Conservation (phyloP, 192 early-diverging fungal species). For the Diversispora eburnea region DNA sequence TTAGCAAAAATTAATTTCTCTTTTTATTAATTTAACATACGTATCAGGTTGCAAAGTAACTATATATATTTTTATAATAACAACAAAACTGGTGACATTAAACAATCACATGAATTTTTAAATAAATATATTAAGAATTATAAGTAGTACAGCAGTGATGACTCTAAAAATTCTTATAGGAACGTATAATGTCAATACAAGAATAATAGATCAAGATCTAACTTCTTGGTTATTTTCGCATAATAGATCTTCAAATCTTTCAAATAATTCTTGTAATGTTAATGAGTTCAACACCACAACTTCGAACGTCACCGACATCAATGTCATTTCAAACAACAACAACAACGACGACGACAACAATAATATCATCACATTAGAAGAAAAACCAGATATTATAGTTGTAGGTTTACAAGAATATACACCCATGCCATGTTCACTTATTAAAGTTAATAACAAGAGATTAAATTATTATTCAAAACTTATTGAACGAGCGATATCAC, state of each 20-base stretch:
- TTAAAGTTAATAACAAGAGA: conserved; percentile 10
- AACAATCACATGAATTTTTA: too few relatives aligned
- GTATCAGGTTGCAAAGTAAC: too few relatives aligned
- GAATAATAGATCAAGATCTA: conserved; percentile 36
- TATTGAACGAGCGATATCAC: conserved; percentile 33
- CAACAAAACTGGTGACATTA: too few relatives aligned
- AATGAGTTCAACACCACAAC: too few relatives aligned
- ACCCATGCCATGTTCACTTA: conserved; percentile 36
- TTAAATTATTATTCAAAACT: conserved; percentile 31
- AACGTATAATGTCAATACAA: conserved; percentile 42
- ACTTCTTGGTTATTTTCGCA: conserved; percentile 39
- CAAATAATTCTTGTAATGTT: too few relatives aligned
- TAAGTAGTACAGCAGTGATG: not conserved
- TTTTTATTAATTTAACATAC: too few relatives aligned
- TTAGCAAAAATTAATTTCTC: too few relatives aligned
- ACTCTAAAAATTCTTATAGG: conserved; percentile 34
- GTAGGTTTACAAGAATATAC: conserved; percentile 44
- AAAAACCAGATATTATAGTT: conserved; percentile 44
- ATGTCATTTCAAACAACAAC: not conserved
- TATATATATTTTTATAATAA: too few relatives aligned
- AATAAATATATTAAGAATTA: too few relatives aligned
- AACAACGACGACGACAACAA: not conserved
- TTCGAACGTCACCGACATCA: too few relatives aligned
- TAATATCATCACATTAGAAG: not conserved
- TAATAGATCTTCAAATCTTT: conserved; percentile 25